Evolutionary conservation across 805 yeast species (phyloP).

Genomic region (Zygoascus bituminiphila): DNA sequence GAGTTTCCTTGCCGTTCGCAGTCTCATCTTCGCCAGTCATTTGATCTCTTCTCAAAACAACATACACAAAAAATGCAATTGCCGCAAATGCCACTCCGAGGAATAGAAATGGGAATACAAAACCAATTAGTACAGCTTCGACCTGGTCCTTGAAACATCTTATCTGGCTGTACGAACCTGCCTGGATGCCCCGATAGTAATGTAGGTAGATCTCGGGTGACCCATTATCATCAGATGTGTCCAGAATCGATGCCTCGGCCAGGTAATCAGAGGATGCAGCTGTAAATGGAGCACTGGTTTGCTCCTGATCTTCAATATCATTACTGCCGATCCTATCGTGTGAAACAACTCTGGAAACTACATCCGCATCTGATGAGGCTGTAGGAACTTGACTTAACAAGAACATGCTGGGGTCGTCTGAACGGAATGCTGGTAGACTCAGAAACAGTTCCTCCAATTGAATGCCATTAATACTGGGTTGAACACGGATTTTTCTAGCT

Average conservation of each 20-base stretch:
- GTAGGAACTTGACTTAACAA: not conserved
- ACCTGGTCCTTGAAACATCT: conserved; percentile 13
- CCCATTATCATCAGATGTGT: not conserved
- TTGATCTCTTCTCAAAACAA: conserved; percentile 2
- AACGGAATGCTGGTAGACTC: not conserved
- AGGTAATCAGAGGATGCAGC: not conserved
- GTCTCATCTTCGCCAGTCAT: not conserved
- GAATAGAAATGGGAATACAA: conserved; percentile 19
- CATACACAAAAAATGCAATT: conserved; percentile 15
- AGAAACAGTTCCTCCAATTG: not conserved
- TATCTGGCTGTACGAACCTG: conserved; percentile 9
- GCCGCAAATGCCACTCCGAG: conserved; percentile 12
- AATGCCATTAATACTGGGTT: not conserved
- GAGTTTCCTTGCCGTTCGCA: not conserved
- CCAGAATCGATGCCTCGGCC: not conserved
- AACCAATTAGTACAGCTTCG: conserved; percentile 13
- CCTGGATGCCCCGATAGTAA: conserved; percentile 18
- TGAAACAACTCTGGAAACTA: too few relatives aligned
- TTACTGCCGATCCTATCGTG: not conserved
- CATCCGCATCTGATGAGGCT: not conserved
- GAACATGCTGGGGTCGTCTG: not conserved
- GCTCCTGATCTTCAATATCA: not conserved
- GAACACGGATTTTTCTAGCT: not conserved
- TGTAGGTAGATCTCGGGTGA: conserved; percentile 12
- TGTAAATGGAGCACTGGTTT: too few relatives aligned